phyloP scores from a whole-genome alignment of 129 eudicot genomes.

The Escallonia herrerae region DNA sequence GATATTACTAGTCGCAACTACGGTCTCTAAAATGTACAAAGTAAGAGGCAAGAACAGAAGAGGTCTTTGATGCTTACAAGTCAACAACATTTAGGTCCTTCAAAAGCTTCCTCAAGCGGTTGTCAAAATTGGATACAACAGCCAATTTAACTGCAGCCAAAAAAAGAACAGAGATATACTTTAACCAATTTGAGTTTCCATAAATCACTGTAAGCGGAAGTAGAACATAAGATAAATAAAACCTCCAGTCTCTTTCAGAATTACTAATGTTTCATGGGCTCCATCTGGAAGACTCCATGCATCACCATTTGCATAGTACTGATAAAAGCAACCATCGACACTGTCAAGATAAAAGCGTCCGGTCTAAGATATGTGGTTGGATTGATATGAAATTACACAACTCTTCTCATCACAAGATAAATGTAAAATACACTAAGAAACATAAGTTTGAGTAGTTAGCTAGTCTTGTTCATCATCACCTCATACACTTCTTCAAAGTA shows the following conservation, averaged over 20 bases:
- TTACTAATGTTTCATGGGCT: constrained; percentile 54
- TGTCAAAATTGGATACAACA: constrained; percentile 94
- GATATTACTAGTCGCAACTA: too few relatives aligned
- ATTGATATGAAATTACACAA: background rate
- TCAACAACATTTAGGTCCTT: constrained; percentile 71
- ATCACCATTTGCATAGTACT: constrained; percentile 88
- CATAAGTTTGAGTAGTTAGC: background rate
- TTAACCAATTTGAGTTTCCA: background rate
- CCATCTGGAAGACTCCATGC: constrained; percentile 98
- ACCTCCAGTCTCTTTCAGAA: constrained; percentile 87
- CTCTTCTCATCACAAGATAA: background rate
- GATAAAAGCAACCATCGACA: constrained; percentile 13
- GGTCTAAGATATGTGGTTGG: background rate
- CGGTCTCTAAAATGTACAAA: background rate
- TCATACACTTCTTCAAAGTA: constrained; percentile 93
- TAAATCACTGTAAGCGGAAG: constrained; percentile 9
- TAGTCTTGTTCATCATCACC: constrained; percentile 25
- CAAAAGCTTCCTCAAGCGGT: constrained; percentile 89
- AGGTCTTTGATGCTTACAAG: constrained; percentile 44
- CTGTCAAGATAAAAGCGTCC: background rate
- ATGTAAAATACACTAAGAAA: background rate
- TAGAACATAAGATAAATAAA: constrained; percentile 30
- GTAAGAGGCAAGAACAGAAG: background rate
- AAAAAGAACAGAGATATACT: background rate
- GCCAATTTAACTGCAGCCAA: constrained; percentile 79